Conservation (phyloP, 371 early-diverging fungal genomes). For the Actinomortierella wolfii region DNA sequence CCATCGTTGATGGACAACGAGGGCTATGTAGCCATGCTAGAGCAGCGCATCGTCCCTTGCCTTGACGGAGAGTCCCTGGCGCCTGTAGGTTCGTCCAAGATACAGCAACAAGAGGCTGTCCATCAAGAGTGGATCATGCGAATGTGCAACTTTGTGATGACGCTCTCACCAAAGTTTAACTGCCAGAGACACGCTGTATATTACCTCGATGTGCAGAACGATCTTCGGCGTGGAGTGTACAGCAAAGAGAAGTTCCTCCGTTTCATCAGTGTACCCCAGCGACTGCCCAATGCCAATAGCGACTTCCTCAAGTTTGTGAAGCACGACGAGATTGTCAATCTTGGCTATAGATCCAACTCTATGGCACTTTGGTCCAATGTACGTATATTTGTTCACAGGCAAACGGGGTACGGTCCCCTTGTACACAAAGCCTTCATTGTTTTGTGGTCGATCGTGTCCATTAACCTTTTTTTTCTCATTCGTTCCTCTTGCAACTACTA, state of each 20-base stretch:
- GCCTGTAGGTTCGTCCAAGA: slow-evolving; percentile 3
- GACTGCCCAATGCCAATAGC: too few relatives aligned
- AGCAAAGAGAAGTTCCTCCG: slow-evolving; percentile 26
- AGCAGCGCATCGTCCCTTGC: slow-evolving; percentile 19
- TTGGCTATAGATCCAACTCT: neutral
- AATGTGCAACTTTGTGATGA: slow-evolving; percentile 29
- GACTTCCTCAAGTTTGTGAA: too few relatives aligned
- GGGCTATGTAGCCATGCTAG: slow-evolving; percentile 29
- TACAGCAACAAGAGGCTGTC: neutral
- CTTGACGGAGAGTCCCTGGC: neutral
- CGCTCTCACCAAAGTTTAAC: slow-evolving; percentile 30
- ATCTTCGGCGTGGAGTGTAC: slow-evolving; percentile 13
- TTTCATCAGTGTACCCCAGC: slow-evolving; percentile 1
- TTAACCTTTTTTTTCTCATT: neutral
- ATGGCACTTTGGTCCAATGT: slow-evolving; percentile 19
- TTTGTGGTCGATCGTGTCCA: neutral
- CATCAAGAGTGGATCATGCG: slow-evolving; percentile 25
- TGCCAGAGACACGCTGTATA: slow-evolving; percentile 30
- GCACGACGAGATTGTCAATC: slow-evolving; percentile 5
- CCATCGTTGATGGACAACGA: slow-evolving; percentile 20
- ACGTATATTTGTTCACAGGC: neutral
- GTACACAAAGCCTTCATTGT: neutral
- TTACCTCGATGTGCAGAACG: slow-evolving; percentile 29
- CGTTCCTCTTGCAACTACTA: neutral
- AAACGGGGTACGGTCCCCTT: neutral